phyloP scores from a whole-genome alignment of 306 rosid genomes.

The Glycine latifolia region DNA sequence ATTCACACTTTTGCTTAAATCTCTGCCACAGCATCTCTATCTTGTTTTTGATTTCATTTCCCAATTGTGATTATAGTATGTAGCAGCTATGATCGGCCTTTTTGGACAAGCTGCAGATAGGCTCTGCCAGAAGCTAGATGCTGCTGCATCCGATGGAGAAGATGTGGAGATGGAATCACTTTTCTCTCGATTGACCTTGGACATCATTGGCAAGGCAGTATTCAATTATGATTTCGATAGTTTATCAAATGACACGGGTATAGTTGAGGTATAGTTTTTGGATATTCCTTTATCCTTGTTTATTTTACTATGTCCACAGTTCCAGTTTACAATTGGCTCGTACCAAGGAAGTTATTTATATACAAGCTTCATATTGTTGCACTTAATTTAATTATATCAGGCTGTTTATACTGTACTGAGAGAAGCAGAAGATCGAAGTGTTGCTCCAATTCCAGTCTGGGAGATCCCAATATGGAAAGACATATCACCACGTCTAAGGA shows the following conservation, averaged over 20 bases:
- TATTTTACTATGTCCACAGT: slow-evolving; percentile 11
- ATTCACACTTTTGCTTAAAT: slow-evolving; percentile 31
- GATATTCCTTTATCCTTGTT: slow-evolving; percentile 39
- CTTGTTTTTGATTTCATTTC: slow-evolving; percentile 45
- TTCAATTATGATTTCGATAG: slow-evolving; percentile 96
- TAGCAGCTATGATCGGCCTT: slow-evolving; percentile 89
- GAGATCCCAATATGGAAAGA: slow-evolving; percentile 98
- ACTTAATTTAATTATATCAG: slow-evolving; percentile 65
- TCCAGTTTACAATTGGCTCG: slow-evolving; percentile 34
- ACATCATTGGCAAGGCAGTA: slow-evolving; percentile 94
- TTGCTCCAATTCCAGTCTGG: slow-evolving; percentile 91
- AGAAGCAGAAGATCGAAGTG: slow-evolving; percentile 98
- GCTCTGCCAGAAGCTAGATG: slow-evolving; percentile 91
- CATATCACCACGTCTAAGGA: slow-evolving; percentile 88
- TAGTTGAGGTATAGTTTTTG: slow-evolving; percentile 77
- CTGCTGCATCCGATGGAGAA: slow-evolving; percentile 85
- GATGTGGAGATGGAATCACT: slow-evolving; percentile 98
- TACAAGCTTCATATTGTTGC: slow-evolving; percentile 43
- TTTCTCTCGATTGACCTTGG: slow-evolving; percentile 94
- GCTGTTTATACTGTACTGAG: slow-evolving; percentile 93
- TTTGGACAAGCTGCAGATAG: slow-evolving; percentile 96
- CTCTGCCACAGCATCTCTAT: slow-evolving; percentile 18
- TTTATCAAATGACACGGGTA: slow-evolving; percentile 89
- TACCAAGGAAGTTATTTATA: slow-evolving; percentile 17
- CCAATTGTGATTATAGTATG: slow-evolving; percentile 66